Base-by-base conservation (phyloP, 139 green algal species). In the Coccomyxa sp. region DNA sequence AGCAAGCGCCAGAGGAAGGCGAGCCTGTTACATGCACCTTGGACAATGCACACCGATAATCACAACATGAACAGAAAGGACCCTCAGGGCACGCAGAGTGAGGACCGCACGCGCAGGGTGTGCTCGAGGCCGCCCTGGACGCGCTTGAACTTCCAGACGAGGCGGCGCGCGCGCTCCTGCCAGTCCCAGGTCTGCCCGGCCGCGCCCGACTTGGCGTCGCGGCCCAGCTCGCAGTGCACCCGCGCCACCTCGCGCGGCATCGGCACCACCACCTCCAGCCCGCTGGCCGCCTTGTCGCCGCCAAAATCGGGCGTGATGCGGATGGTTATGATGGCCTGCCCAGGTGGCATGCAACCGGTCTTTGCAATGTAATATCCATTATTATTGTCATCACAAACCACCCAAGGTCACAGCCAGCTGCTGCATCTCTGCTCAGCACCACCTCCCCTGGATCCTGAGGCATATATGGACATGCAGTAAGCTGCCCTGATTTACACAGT, bases 101-200 rank as follows among this genome's bases (percentile, higher is more conserved):
- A 51, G 38, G 38, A 3, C 3, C 16, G 30, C 80, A 86, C 79
- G 63, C 84, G 78, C 51, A 97, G 89, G 32, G 87, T 88, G 78
- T 89, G 87, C 81, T 96, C 92, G 17, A 58, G 85, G 28, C 90
- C 88, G n/a, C 92, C 93, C 75, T 80, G 67, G 14, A 95, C 76
- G 28, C 89, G 87, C 82, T 90, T 92, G 58, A 94, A 88, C 31
- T 85, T 86, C 90, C 91, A 97, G 30, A 91, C 86, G 68, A 97
- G 89, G 82, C 90, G 57, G 77, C 91, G 90, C 59, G 84, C 89
- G 84, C 89, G 89, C 68, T 95, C 91, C 32, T 86, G 86, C 87
- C 90, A 96, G 76, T 97, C 94, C 76, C 91, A 94, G 7, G 76
- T 81, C 87, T 21, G 63, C 63, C 63, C 18, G 63, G 63, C 18